Evolutionary conservation across 495 filamentous ascomycete species (phyloP).

Genomic region (Rostrohypoxylon terebratum): DNA sequence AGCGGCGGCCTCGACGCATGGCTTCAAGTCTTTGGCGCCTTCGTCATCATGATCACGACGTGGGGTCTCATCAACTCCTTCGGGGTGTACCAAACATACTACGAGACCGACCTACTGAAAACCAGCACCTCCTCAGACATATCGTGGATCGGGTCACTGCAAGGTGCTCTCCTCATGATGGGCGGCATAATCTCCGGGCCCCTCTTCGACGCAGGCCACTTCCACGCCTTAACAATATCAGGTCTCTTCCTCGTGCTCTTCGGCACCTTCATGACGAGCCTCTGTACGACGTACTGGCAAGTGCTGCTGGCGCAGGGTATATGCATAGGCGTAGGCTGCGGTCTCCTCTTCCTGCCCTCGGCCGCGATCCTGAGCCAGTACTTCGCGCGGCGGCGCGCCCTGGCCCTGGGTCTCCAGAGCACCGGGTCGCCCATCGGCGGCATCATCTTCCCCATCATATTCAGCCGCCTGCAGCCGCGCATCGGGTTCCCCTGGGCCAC

Average conservation of each 20-base stretch:
- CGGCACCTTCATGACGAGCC: slow-evolving; percentile 77
- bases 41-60: slow-evolving; percentile 55
- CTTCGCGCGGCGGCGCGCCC: slow-evolving; percentile 70
- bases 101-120: slow-evolving; percentile 53
- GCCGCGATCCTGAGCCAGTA: slow-evolving; percentile 75
- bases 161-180: slow-evolving; percentile 53
- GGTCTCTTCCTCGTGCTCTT: slow-evolving; percentile 59
- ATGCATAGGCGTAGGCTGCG: slow-evolving; percentile 66
- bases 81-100: slow-evolving; percentile 66
- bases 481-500: slow-evolving; percentile 79
- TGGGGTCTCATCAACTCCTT: slow-evolving; percentile 65
- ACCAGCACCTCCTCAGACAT: slow-evolving; percentile 50
- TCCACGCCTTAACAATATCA: slow-evolving; percentile 22
- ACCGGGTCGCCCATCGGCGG: slow-evolving; percentile 75
- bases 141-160: slow-evolving; percentile 59
- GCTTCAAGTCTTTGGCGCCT: slow-evolving; percentile 58
- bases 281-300: slow-evolving; percentile 71
- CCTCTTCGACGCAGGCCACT: slow-evolving; percentile 48
- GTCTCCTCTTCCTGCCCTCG: slow-evolving; percentile 70
- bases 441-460: slow-evolving; percentile 75
- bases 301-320: slow-evolving; percentile 71
- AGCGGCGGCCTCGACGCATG: slow-evolving; percentile 59
- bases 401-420: slow-evolving; percentile 75
- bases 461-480: slow-evolving; percentile 65
- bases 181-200: slow-evolving; percentile 57